Percentiles rank a stretch among this genome's conserved stretches.
Evolutionary conservation across 2,329 filamentous ascomycete species (phyloP).

Genomic region (Colletotrichum spinosum): DNA sequence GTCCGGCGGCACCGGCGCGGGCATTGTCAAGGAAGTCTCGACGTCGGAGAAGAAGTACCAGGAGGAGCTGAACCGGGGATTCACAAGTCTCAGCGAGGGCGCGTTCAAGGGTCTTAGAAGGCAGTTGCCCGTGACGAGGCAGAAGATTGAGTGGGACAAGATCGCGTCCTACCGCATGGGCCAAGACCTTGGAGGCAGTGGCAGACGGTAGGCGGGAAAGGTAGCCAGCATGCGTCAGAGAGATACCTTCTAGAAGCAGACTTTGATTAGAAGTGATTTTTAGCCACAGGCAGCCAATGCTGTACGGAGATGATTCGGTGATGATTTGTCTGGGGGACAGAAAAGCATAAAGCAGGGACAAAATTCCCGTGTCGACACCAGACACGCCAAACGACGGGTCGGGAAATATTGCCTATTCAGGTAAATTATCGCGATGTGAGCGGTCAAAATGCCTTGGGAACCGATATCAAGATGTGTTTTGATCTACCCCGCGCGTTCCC

Average conservation of each 20-base stretch:
- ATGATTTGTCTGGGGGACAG: too few relatives aligned
- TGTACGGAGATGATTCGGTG: constrained; percentile 4
- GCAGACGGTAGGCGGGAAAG: constrained; percentile 57
- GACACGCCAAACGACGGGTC: not conserved
- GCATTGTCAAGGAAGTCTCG: constrained; percentile 83
- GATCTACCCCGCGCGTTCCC: constrained; percentile 35
- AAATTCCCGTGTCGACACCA: too few relatives aligned
- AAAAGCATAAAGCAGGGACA: too few relatives aligned
- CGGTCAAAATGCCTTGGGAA: not conserved
- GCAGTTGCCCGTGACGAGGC: constrained; percentile 94
- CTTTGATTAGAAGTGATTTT: not conserved
- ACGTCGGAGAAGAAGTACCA: constrained; percentile 91
- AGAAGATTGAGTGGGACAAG: constrained; percentile 99
- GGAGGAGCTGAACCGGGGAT: constrained; percentile 93
- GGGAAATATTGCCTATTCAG: constrained; percentile 16
- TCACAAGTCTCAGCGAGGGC: constrained; percentile 88
- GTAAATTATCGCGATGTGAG: constrained; percentile 16
- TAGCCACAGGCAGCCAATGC: too few relatives aligned
- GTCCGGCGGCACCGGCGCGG: constrained; percentile 68
- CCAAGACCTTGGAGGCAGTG: constrained; percentile 80
- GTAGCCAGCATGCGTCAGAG: not conserved
- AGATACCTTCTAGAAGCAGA: constrained; percentile 15
- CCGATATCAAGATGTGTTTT: constrained; percentile 3
- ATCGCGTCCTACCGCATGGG: constrained; percentile 91
- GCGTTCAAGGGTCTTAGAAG: constrained; percentile 93